These are phyloP conservation scores for Sporothrix humicola DNA, from an alignment of 2,329 filamentous ascomycete genomes.

Conservation along the genomic window DNA sequence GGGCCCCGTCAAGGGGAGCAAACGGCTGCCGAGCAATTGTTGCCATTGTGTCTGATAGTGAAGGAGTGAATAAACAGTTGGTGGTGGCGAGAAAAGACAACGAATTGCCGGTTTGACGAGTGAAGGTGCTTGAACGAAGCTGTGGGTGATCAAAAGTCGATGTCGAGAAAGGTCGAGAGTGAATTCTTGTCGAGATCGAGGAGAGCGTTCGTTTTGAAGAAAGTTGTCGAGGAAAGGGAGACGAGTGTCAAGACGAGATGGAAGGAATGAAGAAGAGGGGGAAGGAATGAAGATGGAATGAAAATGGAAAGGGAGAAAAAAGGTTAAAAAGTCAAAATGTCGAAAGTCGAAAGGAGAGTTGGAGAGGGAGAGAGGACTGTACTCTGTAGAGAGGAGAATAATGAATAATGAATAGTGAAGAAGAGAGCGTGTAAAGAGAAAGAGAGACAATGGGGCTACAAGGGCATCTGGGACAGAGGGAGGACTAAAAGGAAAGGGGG, in stretches of 20 bases:
- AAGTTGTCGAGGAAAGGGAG: slow-evolving; percentile 18
- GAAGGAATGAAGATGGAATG: too few species aligned
- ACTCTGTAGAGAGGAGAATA: not conserved
- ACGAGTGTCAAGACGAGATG: not conserved
- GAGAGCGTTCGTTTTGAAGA: not conserved
- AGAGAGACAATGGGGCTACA: slow-evolving; percentile 3
- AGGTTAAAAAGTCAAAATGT: too few species aligned
- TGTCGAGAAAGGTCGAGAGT: not conserved
- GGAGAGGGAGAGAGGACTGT: not conserved
- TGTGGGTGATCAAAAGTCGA: not conserved
- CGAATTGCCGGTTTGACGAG: not conserved
- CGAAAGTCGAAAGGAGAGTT: not conserved
- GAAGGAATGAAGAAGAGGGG: too few species aligned
- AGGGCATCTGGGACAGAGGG: slow-evolving; percentile 21
- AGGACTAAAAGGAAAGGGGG: slow-evolving; percentile 23
- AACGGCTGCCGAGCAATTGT: slow-evolving; percentile 72
- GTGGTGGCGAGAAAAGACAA: not conserved
- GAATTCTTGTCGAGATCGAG: not conserved
- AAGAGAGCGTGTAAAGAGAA: not conserved
- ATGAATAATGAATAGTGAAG: not conserved
- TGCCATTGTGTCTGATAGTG: slow-evolving; percentile 53
- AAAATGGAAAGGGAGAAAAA: too few species aligned
- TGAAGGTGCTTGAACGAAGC: slow-evolving; percentile 6
- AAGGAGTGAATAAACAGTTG: not conserved
- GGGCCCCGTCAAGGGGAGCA: slow-evolving; percentile 70